phyloP scores from a whole-genome alignment of 805 yeast species.

The Tetrapisispora pingtungensis region DNA sequence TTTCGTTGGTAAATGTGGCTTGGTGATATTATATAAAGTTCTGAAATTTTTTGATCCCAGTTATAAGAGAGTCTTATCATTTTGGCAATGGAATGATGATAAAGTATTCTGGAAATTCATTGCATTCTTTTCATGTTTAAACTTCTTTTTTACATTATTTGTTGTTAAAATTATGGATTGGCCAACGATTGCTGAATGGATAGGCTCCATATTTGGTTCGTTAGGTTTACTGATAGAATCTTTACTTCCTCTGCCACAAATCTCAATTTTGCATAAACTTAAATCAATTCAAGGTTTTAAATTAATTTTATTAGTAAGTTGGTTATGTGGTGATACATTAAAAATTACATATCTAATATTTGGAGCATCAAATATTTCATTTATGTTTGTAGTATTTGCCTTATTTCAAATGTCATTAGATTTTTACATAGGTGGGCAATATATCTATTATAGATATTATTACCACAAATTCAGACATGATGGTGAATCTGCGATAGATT shows the following conservation, averaged over 20 bases:
- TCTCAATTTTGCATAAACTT: slow-evolving; percentile 54
- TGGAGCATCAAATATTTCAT: slow-evolving; percentile 63
- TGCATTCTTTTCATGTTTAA: slow-evolving; percentile 33
- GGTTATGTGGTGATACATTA: slow-evolving; percentile 83
- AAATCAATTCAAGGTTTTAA: slow-evolving; percentile 73
- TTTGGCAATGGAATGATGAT: slow-evolving; percentile 82
- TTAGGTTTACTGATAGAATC: slow-evolving; percentile 64
- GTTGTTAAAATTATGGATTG: slow-evolving; percentile 28
- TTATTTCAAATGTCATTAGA: slow-evolving; percentile 71
- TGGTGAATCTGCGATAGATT: background rate
- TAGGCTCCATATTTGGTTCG: slow-evolving; percentile 44
- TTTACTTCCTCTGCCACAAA: slow-evolving; percentile 67
- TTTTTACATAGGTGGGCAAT: slow-evolving; percentile 62
- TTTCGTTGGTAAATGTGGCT: slow-evolving; percentile 18
- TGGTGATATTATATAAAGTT: slow-evolving; percentile 30
- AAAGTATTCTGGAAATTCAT: slow-evolving; percentile 55
- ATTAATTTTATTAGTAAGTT: slow-evolving; percentile 59
- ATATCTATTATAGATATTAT: slow-evolving; percentile 47
- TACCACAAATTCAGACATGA: slow-evolving; percentile 10
- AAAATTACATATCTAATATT: slow-evolving; percentile 65
- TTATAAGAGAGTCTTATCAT: slow-evolving; percentile 50
- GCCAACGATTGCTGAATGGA: slow-evolving; percentile 45
- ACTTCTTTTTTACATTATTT: slow-evolving; percentile 27
- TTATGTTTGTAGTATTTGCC: slow-evolving; percentile 58
- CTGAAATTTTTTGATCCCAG: slow-evolving; percentile 61